Conservation (phyloP, 177 flowering plant genomes). For the Vitis hybrid region DNA sequence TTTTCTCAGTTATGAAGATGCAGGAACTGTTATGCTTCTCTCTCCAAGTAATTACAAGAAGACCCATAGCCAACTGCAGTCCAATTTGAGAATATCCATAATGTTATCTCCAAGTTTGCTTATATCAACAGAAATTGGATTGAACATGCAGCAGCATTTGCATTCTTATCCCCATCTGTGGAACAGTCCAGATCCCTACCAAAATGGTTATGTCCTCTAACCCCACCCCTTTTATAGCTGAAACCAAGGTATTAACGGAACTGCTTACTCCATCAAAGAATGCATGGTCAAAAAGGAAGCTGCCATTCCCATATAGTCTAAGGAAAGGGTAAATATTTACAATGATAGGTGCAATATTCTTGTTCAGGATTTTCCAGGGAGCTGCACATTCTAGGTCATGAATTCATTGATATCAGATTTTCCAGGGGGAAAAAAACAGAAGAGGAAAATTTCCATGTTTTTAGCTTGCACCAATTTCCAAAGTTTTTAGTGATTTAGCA, state of each 20-base stretch:
- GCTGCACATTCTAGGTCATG: constrained; percentile 35
- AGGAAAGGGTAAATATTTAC: constrained; percentile 46
- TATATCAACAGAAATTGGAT: too few relatives aligned
- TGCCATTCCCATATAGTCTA: constrained; percentile 35
- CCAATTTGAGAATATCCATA: too few relatives aligned
- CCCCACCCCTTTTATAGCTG: constrained; percentile 34
- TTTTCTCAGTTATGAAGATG: constrained; percentile 16
- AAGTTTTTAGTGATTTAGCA: too few relatives aligned
- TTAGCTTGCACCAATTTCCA: too few relatives aligned
- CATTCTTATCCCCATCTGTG: constrained; percentile 44
- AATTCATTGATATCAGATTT: constrained; percentile 23
- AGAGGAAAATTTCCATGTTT: too few relatives aligned
- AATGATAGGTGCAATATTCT: constrained; percentile 42
- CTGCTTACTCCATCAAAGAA: constrained; percentile 37
- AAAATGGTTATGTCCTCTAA: constrained; percentile 28
- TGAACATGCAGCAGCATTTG: constrained; percentile 4
- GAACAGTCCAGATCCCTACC: constrained; percentile 48
- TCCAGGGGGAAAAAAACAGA: too few relatives aligned
- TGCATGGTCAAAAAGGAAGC: constrained; percentile 39
- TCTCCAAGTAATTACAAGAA: constrained; percentile 13
- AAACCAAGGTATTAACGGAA: constrained; percentile 33
- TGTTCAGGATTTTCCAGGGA: constrained; percentile 6
- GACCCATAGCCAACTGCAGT: too few relatives aligned
- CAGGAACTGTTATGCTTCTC: constrained; percentile 12
- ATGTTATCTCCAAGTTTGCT: too few relatives aligned